Evolutionary conservation across 805 yeast species (phyloP).

Genomic region (Barnettozyma sucrosica): DNA sequence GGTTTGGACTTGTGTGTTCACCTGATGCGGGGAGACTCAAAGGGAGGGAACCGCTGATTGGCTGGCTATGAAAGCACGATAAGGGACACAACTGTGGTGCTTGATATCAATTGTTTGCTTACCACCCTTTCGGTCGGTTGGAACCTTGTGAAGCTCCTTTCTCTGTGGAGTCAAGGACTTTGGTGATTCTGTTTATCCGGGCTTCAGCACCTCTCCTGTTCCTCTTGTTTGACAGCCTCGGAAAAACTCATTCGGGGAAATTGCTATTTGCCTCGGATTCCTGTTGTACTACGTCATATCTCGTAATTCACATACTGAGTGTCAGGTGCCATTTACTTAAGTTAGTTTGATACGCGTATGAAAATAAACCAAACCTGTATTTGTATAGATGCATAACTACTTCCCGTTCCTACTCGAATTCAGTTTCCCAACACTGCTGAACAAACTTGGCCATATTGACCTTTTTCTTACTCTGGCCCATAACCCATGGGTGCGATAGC

Average conservation of each 20-base stretch:
- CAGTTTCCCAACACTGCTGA: conserved; percentile 33
- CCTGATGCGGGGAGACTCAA: background rate
- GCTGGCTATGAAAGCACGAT: background rate
- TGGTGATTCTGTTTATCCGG: background rate
- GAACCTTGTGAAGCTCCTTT: no score
- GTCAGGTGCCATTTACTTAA: no score
- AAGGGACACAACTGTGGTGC: background rate
- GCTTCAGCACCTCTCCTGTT: no score
- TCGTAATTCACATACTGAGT: no score
- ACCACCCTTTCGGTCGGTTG: background rate
- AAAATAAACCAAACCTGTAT: background rate
- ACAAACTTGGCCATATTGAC: conserved; percentile 89
- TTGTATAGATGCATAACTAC: background rate
- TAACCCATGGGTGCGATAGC: conserved; percentile 90
- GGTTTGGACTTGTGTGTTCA: background rate
- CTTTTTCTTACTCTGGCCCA: conserved; percentile 62
- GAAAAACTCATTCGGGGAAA: background rate
- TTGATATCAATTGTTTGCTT: background rate
- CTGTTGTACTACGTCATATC: no score
- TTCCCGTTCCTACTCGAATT: background rate
- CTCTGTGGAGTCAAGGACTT: no score
- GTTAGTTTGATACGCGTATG: no score
- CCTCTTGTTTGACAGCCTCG: background rate
- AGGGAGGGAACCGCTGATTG: background rate
- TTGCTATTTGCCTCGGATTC: background rate